Percentiles rank a stretch among this genome's conserved stretches.
phyloP scores from a whole-genome alignment of 2,329 filamentous ascomycete species.

The Fusarium napiforme region DNA sequence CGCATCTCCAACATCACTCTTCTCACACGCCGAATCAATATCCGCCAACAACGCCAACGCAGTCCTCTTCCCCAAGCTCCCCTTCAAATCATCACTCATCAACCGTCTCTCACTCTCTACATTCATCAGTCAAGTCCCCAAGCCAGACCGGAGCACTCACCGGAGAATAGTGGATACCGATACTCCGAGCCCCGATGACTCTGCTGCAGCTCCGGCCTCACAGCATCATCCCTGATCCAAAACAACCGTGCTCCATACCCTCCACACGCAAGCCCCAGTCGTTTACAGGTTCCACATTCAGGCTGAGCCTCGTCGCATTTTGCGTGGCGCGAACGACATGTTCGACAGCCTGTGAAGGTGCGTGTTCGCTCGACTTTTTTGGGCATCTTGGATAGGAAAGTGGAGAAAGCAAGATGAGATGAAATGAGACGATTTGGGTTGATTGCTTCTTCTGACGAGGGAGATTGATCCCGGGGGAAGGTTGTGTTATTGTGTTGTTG shows the following conservation, averaged over 20 bases:
- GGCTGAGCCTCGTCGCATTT: conserved; percentile 59
- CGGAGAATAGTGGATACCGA: conserved; percentile 57
- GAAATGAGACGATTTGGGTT: background rate
- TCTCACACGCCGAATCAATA: conserved; percentile 41
- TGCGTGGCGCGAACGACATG: conserved; percentile 52
- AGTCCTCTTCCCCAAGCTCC: conserved; percentile 44
- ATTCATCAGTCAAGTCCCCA: background rate
- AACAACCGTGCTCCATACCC: conserved; percentile 53
- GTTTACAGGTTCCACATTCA: conserved; percentile 51
- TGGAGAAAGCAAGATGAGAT: conserved; percentile 16
- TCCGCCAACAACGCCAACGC: conserved; percentile 40
- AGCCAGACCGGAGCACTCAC: conserved; percentile 17
- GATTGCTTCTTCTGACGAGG: conserved; percentile 1
- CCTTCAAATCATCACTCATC: conserved; percentile 47
- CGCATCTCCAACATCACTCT: background rate
- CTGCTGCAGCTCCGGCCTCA: conserved; percentile 35
- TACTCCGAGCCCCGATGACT: conserved; percentile 47
- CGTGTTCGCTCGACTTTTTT: conserved; percentile 41
- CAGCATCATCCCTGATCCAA: conserved; percentile 45
- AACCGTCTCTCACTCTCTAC: conserved; percentile 36
- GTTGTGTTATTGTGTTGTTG: conserved; percentile 23
- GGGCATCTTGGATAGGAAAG: conserved; percentile 38
- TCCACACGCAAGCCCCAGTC: conserved; percentile 50
- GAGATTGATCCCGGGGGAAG: conserved; percentile 5
- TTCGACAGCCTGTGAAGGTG: conserved; percentile 50